Conservation (phyloP, 2,329 filamentous ascomycete genomes). For the Fusarium miscanthi region DNA sequence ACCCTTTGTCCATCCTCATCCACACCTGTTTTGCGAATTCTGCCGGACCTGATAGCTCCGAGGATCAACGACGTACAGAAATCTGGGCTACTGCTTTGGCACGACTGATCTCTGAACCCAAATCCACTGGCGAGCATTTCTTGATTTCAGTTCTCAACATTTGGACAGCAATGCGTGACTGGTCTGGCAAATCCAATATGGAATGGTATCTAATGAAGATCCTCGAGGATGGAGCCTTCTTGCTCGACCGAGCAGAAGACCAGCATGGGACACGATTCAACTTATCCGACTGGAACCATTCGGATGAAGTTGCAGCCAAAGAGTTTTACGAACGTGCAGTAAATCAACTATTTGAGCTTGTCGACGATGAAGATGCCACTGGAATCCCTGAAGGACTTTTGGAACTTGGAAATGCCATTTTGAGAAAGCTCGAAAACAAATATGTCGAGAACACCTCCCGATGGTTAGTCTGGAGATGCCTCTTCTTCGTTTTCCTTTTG, state of each 20-base stretch:
- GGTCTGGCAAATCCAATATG: conserved; percentile 89
- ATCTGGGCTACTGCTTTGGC: conserved; percentile 92
- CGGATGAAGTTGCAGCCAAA: conserved; percentile 84
- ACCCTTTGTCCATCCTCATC: conserved; percentile 84
- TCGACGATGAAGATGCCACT: conserved; percentile 85
- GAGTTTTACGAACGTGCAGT: conserved; percentile 90
- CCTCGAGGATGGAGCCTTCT: conserved; percentile 89
- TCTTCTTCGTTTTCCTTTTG: conserved; percentile 88
- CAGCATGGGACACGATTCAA: conserved; percentile 78
- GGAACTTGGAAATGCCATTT: conserved; percentile 84
- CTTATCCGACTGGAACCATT: conserved; percentile 77
- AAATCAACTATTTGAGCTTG: conserved; percentile 82
- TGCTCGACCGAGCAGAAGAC: conserved; percentile 86
- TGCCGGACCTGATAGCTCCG: conserved; percentile 81
- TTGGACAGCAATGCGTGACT: conserved; percentile 87
- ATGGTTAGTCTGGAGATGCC: conserved; percentile 90
- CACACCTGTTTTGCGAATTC: conserved; percentile 92
- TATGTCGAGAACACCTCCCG: conserved; percentile 79
- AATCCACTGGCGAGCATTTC: conserved; percentile 81
- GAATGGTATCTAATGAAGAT: conserved; percentile 96
- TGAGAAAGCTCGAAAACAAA: conserved; percentile 79
- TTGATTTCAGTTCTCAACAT: conserved; percentile 86
- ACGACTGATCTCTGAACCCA: conserved; percentile 81
- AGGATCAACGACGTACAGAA: conserved; percentile 82
- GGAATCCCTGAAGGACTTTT: conserved; percentile 89